Conservation (phyloP, 2,329 filamentous ascomycete genomes). For the Xylariales sp. region DNA sequence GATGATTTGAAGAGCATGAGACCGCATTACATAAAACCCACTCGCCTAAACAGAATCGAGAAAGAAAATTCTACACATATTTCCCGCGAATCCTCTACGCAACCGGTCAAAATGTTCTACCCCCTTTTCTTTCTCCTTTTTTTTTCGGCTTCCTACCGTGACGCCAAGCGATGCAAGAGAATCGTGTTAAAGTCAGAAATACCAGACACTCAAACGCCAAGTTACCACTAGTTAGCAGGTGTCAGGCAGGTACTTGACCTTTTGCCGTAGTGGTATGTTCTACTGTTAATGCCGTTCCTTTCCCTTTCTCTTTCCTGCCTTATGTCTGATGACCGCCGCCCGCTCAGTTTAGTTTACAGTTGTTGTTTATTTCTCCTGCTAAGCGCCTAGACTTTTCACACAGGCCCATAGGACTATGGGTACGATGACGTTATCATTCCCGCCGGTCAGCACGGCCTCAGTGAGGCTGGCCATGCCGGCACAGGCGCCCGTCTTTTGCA, state of each 20-base stretch:
- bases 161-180: conserved; percentile 37
- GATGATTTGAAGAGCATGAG: background rate
- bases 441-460: conserved; percentile 93
- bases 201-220: too few relatives aligned
- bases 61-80: conserved; percentile 10
- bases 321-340: conserved; percentile 14
- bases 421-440: conserved; percentile 98
- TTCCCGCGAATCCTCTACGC: conserved; percentile 11
- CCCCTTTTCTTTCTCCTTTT: background rate
- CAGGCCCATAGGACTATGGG: conserved; percentile 93
- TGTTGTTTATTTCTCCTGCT: conserved; percentile 30
- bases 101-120: conserved; percentile 8
- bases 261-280: too few relatives aligned
- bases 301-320: background rate
- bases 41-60: conserved; percentile 3
- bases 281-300: background rate
- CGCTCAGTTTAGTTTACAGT: background rate
- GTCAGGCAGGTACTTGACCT: too few relatives aligned
- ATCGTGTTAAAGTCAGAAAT: background rate
- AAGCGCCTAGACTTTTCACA: conserved; percentile 79
- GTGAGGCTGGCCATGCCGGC: conserved; percentile 87
- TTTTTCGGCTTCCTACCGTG: conserved; percentile 27
- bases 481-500: conserved; percentile 78
- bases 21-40: conserved; percentile 9
- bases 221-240: too few relatives aligned